Evolutionary conservation across 805 yeast species (phyloP), one percentile per base, ranked within the genome.

Genomic region (Metschnikowia chrysomelidarum): DNA sequence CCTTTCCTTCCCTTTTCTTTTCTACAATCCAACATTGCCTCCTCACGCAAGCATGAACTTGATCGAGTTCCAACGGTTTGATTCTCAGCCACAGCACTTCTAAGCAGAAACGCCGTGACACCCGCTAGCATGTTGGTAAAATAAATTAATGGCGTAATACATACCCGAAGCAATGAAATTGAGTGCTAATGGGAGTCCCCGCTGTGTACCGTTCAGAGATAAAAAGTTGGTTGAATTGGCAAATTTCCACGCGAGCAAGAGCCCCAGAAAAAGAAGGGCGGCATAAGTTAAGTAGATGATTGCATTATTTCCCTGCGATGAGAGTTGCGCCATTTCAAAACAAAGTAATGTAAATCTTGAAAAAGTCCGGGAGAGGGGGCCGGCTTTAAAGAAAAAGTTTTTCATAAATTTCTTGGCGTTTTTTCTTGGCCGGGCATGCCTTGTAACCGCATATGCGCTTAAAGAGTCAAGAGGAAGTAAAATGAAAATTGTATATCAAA

Each of bases 161-260:
- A 66, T 69, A 75, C 95, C 95, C 47, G 94, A 80, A 32, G 97
- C 97, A 36, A 89, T 78, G 56, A 89, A 89, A 58, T 89, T 89
- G 41, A 89, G 67, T 2, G 96, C 84, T 49, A 89, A 65, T 1
- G 96, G 95, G 11, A 87, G 21, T 17, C 87, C 94, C 28, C 70
- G 70, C 50, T 85, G 89, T 1, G 95, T 78, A 9, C 93, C 82
- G 61, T 88, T 86, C 3, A 89, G 80, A 2, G 88, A 72, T 36
- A 88, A 61, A 53, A 85, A 89, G 5, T 78, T 72, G 25, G 70
- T 67, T 27, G 67, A 64, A 32, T 73, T 67, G 24, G 71, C 69
- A 44, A 59, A 72, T 65, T 72, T 82, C 53, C 69, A 51, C 0
- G 95, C 95, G 21, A 68, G 48, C 31, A 56, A 56, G 18, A 65